Evolutionary conservation across 2,329 filamentous ascomycete species (phyloP).

Genomic region (Penicillium italicum): DNA sequence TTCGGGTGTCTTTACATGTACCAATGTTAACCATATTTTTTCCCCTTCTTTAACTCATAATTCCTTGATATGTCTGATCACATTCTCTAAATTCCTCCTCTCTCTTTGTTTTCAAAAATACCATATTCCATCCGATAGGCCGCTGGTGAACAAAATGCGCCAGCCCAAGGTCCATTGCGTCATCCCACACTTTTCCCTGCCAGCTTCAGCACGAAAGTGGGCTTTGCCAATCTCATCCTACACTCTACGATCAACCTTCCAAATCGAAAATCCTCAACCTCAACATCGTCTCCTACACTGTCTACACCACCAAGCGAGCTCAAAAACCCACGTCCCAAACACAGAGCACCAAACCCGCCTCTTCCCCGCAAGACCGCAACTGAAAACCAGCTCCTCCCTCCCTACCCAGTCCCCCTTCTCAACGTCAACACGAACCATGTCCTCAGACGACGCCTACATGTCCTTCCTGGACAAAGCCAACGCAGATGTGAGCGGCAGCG

Average conservation of each 20-base stretch:
- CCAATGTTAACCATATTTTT: too few relatives aligned
- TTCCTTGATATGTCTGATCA: neutral
- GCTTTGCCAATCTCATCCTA: constrained; percentile 15
- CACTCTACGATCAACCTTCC: neutral
- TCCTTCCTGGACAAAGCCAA: constrained; percentile 86
- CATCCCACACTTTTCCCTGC: constrained; percentile 18
- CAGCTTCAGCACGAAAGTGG: constrained; percentile 5
- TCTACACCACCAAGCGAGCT: neutral
- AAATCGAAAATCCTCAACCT: neutral
- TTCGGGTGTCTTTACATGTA: neutral
- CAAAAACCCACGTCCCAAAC: neutral
- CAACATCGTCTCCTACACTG: neutral
- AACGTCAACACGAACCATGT: constrained; percentile 34
- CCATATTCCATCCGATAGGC: neutral
- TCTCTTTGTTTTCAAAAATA: neutral
- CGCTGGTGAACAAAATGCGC: constrained; percentile 13
- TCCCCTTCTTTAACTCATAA: neutral
- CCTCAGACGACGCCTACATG: constrained; percentile 75
- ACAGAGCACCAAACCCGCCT: neutral
- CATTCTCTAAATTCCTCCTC: too few relatives aligned
- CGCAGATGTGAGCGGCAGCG: constrained; percentile 52
- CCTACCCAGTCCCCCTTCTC: constrained; percentile 11
- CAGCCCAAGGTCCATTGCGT: constrained; percentile 23
- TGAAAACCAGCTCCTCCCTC: constrained; percentile 2
- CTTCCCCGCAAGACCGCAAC: constrained; percentile 11